phyloP scores from a whole-genome alignment of 257 asterid species.

The Solanum verrucosum region DNA sequence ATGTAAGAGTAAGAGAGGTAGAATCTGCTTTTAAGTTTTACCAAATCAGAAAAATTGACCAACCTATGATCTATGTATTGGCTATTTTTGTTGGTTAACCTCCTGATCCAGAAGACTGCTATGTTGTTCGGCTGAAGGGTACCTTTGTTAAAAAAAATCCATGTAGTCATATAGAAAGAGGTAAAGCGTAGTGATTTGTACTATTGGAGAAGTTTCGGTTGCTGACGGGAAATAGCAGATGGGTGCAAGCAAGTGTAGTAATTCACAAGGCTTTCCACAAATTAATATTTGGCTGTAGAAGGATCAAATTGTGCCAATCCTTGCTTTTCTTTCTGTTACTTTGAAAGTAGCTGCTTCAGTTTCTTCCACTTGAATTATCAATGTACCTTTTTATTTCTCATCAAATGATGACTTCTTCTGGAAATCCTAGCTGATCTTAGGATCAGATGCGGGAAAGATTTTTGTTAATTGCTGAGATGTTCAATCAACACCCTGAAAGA shows the following conservation, averaged over 20 bases:
- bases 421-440: not conserved
- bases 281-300: not conserved
- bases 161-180: not conserved
- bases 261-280: not conserved
- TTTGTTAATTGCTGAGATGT: not conserved
- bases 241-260: not conserved
- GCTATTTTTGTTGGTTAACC: not conserved
- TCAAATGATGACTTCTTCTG: not conserved
- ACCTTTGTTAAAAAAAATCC: not conserved
- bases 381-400: not conserved
- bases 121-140: not conserved
- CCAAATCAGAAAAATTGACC: not conserved
- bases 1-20: not conserved
- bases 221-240: not conserved
- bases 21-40: not conserved
- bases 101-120: not conserved
- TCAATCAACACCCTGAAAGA: not conserved
- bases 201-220: not conserved
- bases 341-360: not conserved
- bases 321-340: not conserved
- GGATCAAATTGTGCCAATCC: not conserved
- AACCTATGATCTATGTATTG: not conserved
- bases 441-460: not conserved
- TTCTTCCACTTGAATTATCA: not conserved
- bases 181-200: not conserved